Evolutionary conservation across 192 early-diverging fungal species (phyloP).

Genomic region (Gonapodya sp.): DNA sequence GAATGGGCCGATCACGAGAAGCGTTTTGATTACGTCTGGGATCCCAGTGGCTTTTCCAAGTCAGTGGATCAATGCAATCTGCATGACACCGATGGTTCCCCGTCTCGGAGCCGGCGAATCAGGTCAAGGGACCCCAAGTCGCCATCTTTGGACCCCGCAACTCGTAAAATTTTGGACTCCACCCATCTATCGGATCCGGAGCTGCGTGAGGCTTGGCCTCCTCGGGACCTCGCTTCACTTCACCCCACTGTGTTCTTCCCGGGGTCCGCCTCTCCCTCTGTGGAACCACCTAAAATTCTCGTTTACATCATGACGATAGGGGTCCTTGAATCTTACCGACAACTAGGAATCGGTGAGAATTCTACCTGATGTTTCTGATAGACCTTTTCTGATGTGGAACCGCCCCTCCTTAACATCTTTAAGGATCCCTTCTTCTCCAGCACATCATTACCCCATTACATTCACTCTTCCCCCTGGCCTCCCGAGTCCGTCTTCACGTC

Average conservation of each 20-base stretch:
- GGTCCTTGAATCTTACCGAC: background rate
- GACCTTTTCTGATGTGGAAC: background rate
- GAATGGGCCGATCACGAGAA: background rate
- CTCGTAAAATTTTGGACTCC: background rate
- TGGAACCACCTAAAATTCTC: background rate
- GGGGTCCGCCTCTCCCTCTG: background rate
- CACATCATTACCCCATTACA: background rate
- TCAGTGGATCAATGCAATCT: too few species aligned
- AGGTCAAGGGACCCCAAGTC: too few species aligned
- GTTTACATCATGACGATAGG: constrained; percentile 8
- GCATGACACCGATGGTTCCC: background rate
- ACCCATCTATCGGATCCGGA: background rate
- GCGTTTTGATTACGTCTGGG: background rate
- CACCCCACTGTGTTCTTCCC: background rate
- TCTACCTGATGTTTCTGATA: background rate
- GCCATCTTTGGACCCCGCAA: background rate
- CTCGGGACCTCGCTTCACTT: background rate
- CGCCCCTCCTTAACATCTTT: background rate
- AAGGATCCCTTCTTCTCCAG: background rate
- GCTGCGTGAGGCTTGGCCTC: background rate
- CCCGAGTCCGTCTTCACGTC: background rate
- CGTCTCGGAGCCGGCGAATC: background rate
- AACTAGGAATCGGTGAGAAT: background rate
- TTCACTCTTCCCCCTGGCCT: background rate
- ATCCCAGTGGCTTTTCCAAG: too few species aligned